Evolutionary conservation across 768 basidiomycete genomes (phyloP).

Genomic region (Fomitopsis serialis): DNA sequence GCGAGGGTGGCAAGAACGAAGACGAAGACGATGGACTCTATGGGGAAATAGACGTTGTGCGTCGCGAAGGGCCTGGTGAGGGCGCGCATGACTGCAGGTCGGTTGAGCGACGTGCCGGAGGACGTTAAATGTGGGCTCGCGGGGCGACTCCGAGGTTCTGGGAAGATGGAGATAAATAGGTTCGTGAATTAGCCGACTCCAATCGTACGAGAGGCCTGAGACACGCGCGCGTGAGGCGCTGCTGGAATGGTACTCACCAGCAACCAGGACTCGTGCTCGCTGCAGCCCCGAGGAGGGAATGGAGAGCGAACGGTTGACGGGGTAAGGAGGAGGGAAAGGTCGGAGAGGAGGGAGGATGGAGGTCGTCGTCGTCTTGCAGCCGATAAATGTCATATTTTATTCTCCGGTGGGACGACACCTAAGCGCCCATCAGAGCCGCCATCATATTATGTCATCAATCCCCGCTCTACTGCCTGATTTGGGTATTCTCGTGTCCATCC

Average conservation of each 20-base stretch:
- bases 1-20: conserved; percentile 87
- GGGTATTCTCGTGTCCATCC: background rate
- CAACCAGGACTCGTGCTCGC: no score
- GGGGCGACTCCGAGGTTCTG: background rate
- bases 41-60: conserved; percentile 70
- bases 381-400: background rate
- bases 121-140: background rate
- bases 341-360: background rate
- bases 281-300: no score
- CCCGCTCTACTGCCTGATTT: background rate
- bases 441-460: background rate
- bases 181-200: background rate
- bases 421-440: background rate
- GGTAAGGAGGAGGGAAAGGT: background rate
- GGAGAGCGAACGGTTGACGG: no score
- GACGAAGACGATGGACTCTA: conserved; percentile 89
- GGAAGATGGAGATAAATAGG: background rate
- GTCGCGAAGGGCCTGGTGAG: conserved; percentile 63
- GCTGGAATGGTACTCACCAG: background rate
- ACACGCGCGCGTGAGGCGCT: background rate
- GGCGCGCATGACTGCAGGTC: conserved; percentile 42
- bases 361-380: background rate
- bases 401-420: background rate
- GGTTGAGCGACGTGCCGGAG: background rate
- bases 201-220: background rate